Conservation (phyloP, 306 rosid species). For the Trifolium subterraneum region DNA sequence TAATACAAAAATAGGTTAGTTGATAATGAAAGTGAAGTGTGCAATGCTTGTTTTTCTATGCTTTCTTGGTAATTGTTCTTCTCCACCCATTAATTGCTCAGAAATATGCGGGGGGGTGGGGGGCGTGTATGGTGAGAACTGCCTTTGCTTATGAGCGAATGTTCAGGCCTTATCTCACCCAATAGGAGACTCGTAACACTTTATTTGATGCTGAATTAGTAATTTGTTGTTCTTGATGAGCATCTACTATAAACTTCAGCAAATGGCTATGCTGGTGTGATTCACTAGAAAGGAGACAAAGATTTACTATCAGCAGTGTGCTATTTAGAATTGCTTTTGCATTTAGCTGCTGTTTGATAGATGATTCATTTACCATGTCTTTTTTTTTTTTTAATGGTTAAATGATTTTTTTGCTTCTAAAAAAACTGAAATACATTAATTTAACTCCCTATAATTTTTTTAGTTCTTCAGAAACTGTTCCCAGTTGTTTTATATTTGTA, state of each 20-base stretch:
- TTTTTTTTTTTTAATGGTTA: no score
- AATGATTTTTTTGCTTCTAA: no score
- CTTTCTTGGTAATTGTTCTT: not conserved
- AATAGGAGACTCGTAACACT: not conserved
- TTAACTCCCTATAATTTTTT: not conserved
- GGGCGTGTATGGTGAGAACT: no score
- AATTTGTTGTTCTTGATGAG: conserved; percentile 8
- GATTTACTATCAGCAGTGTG: not conserved
- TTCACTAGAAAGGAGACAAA: conserved; percentile 11
- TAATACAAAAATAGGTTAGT: not conserved
- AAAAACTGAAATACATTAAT: no score
- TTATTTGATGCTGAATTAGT: not conserved
- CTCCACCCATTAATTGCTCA: no score
- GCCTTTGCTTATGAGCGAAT: no score
- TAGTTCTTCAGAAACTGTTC: no score
- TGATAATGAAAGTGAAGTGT: conserved; percentile 12
- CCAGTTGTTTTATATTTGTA: no score
- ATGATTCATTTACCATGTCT: conserved; percentile 1
- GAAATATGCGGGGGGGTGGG: no score
- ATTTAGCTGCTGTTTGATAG: conserved; percentile 16
- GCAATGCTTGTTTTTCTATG: conserved; percentile 15
- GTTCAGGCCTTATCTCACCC: not conserved
- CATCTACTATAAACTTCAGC: conserved; percentile 30
- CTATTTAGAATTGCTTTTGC: conserved; percentile 1
- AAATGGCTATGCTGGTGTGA: conserved; percentile 28